These are phyloP conservation scores for Agapanthus africanus DNA, from an alignment of 106 monocot species.

Conservation along the genomic window DNA sequence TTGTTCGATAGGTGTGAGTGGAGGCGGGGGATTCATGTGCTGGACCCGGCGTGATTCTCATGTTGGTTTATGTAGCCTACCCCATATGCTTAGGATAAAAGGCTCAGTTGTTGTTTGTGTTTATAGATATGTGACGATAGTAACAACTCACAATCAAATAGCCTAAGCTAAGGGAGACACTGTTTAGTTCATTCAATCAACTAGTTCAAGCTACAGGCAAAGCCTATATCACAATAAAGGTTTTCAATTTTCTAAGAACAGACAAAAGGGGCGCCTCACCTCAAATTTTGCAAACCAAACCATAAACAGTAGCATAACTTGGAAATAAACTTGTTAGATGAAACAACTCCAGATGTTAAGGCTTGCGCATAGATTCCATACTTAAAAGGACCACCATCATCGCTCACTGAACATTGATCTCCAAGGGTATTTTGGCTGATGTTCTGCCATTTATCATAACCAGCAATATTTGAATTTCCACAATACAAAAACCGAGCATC, in stretches of 20 bases:
- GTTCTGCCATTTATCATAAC: slow-evolving; percentile 30
- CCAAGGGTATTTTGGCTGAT: slow-evolving; percentile 11
- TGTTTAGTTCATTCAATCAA: background rate
- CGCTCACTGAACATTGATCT: slow-evolving; percentile 19
- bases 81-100: too few species aligned
- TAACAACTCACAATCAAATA: background rate
- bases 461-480: slow-evolving; percentile 23
- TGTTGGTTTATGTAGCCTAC: too few species aligned
- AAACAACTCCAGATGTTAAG: slow-evolving; percentile 48
- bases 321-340: slow-evolving; percentile 45
- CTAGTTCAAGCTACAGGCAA: background rate
- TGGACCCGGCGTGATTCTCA: too few species aligned
- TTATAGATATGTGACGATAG: background rate
- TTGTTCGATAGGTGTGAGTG: too few species aligned
- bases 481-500: slow-evolving; percentile 40
- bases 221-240: background rate
- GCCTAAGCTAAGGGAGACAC: background rate
- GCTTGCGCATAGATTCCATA: slow-evolving; percentile 69
- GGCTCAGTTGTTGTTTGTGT: too few species aligned
- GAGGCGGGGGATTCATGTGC: too few species aligned
- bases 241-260: background rate
- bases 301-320: slow-evolving; percentile 77
- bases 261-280: slow-evolving; percentile 29
- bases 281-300: slow-evolving; percentile 90
- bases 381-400: slow-evolving; percentile 34